Evolutionary conservation across 1,139 yeast genomes (phyloP).

Genomic region (Saccharomyces hybrid): DNA sequence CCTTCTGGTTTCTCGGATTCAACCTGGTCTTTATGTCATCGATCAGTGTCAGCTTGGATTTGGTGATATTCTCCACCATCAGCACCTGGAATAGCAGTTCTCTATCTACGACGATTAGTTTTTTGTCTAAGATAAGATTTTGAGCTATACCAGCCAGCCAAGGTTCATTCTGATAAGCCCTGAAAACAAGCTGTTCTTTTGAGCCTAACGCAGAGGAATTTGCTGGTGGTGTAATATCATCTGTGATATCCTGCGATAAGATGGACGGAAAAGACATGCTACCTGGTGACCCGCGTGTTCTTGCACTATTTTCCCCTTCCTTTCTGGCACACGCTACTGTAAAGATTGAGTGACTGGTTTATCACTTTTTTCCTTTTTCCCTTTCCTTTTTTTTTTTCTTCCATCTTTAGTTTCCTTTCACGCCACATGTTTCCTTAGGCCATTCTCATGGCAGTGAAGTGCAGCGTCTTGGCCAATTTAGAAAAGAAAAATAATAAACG

Average conservation of each 20-base stretch:
- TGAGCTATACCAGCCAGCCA: slow-evolving; percentile 17
- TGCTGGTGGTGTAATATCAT: background rate
- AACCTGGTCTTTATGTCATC: slow-evolving; percentile 30
- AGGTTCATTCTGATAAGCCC: slow-evolving; percentile 20
- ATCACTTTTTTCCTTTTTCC: background rate
- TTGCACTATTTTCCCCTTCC: background rate
- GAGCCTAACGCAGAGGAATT: slow-evolving; percentile 2
- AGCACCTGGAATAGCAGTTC: slow-evolving; percentile 37
- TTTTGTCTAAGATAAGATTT: slow-evolving; percentile 13
- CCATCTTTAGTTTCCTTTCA: background rate
- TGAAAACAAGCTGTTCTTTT: slow-evolving; percentile 14
- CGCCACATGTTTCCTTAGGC: background rate
- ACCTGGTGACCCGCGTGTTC: background rate
- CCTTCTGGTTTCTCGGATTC: slow-evolving; percentile 28
- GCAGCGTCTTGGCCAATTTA: background rate
- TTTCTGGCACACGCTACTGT: background rate
- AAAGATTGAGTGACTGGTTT: background rate
- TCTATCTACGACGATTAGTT: slow-evolving; percentile 14
- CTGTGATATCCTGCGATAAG: slow-evolving; percentile 17
- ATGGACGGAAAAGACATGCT: slow-evolving; percentile 6
- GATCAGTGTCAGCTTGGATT: slow-evolving; percentile 32
- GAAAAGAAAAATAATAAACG: background rate
- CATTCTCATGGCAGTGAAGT: too few relatives aligned
- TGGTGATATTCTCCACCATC: slow-evolving; percentile 34
- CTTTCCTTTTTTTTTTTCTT: background rate